Evolutionary conservation across 78 protist species (phyloP), one percentile per base, ranked within the genome.

Genomic region (Trichosphaerium sp.): DNA sequence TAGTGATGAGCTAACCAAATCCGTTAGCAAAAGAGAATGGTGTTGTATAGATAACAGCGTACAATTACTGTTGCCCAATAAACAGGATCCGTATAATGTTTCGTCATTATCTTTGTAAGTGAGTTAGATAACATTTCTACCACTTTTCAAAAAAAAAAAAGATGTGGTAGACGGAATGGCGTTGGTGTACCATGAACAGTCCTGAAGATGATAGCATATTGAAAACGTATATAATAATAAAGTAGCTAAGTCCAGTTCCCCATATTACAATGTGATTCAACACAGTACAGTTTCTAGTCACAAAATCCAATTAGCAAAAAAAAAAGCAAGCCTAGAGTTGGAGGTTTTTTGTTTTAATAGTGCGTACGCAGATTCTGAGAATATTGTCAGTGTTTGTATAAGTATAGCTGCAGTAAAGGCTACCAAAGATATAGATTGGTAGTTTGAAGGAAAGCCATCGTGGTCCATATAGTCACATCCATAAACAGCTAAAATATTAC

Each of bases 371-470:
- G 81, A 65, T 26, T 80, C 88, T 28, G 77, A 31, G 62, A 69
- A 55, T 6, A 88, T 42, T 12, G 78, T 80, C 14, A 69, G 11
- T 4, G 73, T 38, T 37, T 88, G 85, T 23, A 84, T 31, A 1
- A 80, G 4, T 4, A 88, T 51, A 4, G 81, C 60, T 0, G 75
- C 57, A 12, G 85, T 69, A 64, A 69, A 88, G 18, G 84, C 65
- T 4, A 67, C 57, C 59, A 81, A 76, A n/a, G 71, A 65, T 5
- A 80, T 8, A 1, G 80, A 63, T 26, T 3, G 26, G 25, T 67
- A 35, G 62, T 70, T 64, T 26, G 40, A 26, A 18, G 55, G 49
- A 3, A 0, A 4, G 1, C 42, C 62, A n/a, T n/a, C n/a, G n/a
- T n/a, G n/a, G 43, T 35, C 35, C 48, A 18, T 39, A 10, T 23